These are phyloP conservation scores for Gentiana macrophylla DNA, from an alignment of 257 asterid genomes.

Conservation along the genomic window DNA sequence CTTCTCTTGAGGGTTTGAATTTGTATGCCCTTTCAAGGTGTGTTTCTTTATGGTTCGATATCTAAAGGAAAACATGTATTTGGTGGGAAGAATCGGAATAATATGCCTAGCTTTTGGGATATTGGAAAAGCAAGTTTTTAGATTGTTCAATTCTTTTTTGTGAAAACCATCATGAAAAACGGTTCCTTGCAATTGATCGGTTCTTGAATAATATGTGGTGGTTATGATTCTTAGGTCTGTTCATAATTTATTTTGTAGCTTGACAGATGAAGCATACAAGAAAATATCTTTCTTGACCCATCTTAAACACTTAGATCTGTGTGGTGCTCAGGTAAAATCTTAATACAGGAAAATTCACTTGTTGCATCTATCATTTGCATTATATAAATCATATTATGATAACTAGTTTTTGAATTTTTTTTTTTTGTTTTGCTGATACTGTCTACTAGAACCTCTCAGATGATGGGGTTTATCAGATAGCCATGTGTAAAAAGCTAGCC, in stretches of 20 bases:
- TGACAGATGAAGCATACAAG: conserved; percentile 75
- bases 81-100: too few species aligned
- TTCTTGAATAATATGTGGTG: too few species aligned
- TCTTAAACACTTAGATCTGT: conserved; percentile 72
- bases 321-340: conserved; percentile 91
- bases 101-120: too few species aligned
- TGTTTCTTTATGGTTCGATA: background rate
- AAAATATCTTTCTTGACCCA: conserved; percentile 45
- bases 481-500: conserved; percentile 56
- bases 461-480: conserved; percentile 74
- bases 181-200: too few species aligned
- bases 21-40: conserved; percentile 95
- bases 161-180: too few species aligned
- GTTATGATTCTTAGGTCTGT: background rate
- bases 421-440: background rate
- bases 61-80: background rate
- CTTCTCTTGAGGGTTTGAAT: conserved; percentile 66
- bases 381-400: too few species aligned
- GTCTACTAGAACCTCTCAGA: conserved; percentile 65
- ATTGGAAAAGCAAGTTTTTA: too few species aligned
- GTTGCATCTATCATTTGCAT: background rate
- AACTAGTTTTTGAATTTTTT: background rate
- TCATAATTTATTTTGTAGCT: conserved; percentile 35
- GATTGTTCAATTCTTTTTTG: too few species aligned
- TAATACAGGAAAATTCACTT: background rate